Evolutionary conservation across 257 asterid genomes (phyloP).

Genomic region (Knoxia roxburghii): DNA sequence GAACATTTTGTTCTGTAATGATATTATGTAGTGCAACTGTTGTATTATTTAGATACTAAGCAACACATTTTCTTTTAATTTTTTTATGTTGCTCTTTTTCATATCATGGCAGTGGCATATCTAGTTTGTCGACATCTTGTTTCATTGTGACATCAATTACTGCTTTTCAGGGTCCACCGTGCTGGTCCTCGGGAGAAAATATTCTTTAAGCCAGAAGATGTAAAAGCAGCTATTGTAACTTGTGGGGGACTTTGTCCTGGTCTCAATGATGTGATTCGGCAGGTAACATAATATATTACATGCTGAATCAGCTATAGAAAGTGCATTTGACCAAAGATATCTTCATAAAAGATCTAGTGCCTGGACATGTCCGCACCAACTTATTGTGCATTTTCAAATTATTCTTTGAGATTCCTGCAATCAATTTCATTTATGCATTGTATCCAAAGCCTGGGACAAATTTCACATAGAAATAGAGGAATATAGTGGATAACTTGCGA

Average conservation of each 20-base stretch:
- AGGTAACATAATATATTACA: constrained; percentile 35
- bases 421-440: neutral
- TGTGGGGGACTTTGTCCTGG: constrained; percentile 99
- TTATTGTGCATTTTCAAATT: neutral
- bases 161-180: constrained; percentile 71
- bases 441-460: neutral
- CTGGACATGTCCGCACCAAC: neutral
- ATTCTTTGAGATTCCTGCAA: neutral
- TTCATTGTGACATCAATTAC: neutral
- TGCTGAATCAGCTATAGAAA: neutral
- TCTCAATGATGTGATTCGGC: constrained; percentile 86
- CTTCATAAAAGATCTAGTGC: neutral
- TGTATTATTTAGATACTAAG: no score
- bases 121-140: neutral
- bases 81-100: neutral
- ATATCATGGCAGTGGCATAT: neutral
- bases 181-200: constrained; percentile 91
- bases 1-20: neutral
- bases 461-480: neutral
- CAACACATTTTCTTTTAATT: no score
- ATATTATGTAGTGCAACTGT: constrained; percentile 8
- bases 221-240: constrained; percentile 87
- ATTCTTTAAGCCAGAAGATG: constrained; percentile 80
- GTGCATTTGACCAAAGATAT: neutral
- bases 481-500: neutral